Percentiles rank a stretch among this genome's conserved stretches.
Conservation (phyloP, 805 yeast genomes). For the Starmerella cellae region DNA sequence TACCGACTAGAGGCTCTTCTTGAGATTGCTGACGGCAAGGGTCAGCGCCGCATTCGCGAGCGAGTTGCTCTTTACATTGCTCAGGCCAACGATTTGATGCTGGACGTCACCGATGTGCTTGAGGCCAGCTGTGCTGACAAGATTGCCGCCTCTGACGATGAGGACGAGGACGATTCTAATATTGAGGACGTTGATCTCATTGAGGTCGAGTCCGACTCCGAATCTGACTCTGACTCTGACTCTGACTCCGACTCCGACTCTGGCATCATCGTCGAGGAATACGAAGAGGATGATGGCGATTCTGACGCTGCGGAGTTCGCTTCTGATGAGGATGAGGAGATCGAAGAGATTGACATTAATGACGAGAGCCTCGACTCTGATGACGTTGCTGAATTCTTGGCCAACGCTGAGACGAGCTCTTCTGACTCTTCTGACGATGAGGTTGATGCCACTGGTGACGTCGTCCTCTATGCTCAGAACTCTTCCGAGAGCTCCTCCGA, state of each 20-base stretch:
- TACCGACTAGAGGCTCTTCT: constrained; percentile 20
- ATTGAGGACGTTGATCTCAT: constrained; percentile 7
- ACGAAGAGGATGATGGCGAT: constrained; percentile 15
- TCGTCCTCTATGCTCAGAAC: constrained; percentile 11
- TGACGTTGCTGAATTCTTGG: constrained; percentile 18
- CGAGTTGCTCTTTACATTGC: constrained; percentile 23
- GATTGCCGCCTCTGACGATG: constrained; percentile 10
- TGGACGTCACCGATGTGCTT: constrained; percentile 20
- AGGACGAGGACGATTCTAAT: constrained; percentile 6
- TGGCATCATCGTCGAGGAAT: constrained; percentile 17
- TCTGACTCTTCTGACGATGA: constrained; percentile 12
- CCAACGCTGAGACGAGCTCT: constrained; percentile 15
- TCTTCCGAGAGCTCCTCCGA: constrained; percentile 9
- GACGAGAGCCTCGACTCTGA: constrained; percentile 21
- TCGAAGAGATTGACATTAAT: constrained; percentile 15
- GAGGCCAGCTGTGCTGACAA: constrained; percentile 17
- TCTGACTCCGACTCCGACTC: constrained; percentile 15
- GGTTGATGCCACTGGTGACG: constrained; percentile 1
- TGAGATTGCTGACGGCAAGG: constrained; percentile 19
- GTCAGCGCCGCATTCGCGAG: constrained; percentile 21
- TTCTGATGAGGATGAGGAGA: constrained; percentile 4
- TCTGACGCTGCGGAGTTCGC: constrained; percentile 12
- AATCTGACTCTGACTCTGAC: constrained; percentile 6
- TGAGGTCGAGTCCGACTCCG: neutral
- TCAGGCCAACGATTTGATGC: constrained; percentile 18